Evolutionary conservation across 768 basidiomycete species (phyloP).

Genomic region (Boletellus ananiceps): DNA sequence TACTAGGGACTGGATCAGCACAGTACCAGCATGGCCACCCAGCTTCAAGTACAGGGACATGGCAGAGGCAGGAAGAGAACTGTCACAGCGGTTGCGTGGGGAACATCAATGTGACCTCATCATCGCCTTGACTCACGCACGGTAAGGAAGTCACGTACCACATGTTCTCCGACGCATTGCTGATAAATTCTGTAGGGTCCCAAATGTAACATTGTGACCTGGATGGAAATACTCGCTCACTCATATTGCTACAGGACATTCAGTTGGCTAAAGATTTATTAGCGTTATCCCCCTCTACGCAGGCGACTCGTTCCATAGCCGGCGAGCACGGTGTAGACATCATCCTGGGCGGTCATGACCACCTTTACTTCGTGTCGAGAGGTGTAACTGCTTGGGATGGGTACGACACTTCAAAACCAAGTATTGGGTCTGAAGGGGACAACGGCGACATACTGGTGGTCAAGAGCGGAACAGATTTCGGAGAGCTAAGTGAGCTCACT

Average conservation of each 20-base stretch:
- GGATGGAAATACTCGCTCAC: constrained; percentile 7
- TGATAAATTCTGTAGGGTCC: constrained; percentile 20
- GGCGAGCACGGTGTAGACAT: constrained; percentile 74
- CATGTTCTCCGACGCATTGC: neutral
- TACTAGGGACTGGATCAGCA: constrained; percentile 81
- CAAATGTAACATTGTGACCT: constrained; percentile 23
- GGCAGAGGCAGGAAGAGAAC: constrained; percentile 62
- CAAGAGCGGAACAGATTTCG: constrained; percentile 89
- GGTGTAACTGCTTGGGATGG: constrained; percentile 65
- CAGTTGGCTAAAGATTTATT: constrained; percentile 60
- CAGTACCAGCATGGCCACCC: constrained; percentile 81
- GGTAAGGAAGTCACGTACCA: constrained; percentile 38
- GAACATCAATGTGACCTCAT: constrained; percentile 73
- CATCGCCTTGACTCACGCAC: constrained; percentile 80
- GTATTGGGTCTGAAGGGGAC: constrained; percentile 70
- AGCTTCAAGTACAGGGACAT: constrained; percentile 76
- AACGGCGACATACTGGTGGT: constrained; percentile 66
- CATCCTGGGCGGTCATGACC: constrained; percentile 86
- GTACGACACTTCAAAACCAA: constrained; percentile 47
- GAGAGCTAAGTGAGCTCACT: constrained; percentile 73
- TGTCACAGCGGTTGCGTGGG: constrained; percentile 71
- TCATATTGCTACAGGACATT: constrained; percentile 51
- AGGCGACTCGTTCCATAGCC: constrained; percentile 39
- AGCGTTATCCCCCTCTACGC: constrained; percentile 54
- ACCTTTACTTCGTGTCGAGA: constrained; percentile 69